Evolutionary conservation across 2,329 filamentous ascomycete genomes (phyloP).

Genomic region (Fusarium proliferatum): DNA sequence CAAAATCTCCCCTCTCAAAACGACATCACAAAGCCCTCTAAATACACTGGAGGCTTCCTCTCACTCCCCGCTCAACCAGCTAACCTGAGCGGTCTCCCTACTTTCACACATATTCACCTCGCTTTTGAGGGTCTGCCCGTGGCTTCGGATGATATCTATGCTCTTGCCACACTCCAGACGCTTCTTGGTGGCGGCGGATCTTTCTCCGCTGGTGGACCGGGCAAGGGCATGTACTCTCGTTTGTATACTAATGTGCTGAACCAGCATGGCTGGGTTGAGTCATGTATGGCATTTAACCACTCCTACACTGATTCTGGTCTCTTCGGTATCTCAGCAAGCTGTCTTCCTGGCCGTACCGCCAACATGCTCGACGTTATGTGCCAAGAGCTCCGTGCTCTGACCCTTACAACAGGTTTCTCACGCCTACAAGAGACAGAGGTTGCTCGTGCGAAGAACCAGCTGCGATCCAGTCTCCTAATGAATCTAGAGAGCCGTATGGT

Average conservation of each 20-base stretch:
- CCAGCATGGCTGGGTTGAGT: constrained; percentile 97
- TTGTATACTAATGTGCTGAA: constrained; percentile 98
- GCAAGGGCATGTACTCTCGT: constrained; percentile 99
- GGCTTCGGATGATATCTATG: constrained; percentile 91
- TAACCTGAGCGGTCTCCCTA: constrained; percentile 76
- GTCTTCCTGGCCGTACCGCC: constrained; percentile 79
- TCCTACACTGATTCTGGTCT: constrained; percentile 95
- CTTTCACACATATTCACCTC: constrained; percentile 92
- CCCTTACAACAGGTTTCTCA: constrained; percentile 78
- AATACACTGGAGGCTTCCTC: constrained; percentile 95
- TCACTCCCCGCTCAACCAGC: constrained; percentile 84
- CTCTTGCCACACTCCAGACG: constrained; percentile 93
- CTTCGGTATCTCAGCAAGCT: constrained; percentile 92
- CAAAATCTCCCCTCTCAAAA: constrained; percentile 58
- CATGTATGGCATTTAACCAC: constrained; percentile 96
- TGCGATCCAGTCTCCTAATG: constrained; percentile 91
- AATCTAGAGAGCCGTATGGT: constrained; percentile 98
- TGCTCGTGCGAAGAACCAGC: constrained; percentile 94
- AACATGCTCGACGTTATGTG: constrained; percentile 97
- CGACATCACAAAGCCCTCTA: constrained; percentile 74
- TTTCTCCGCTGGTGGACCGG: constrained; percentile 95
- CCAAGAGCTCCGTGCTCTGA: constrained; percentile 83
- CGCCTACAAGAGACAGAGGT: constrained; percentile 82
- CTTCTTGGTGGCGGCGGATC: constrained; percentile 95
- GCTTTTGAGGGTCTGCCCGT: constrained; percentile 96